These are phyloP conservation scores for Arachnopeziza araneosa DNA, from an alignment of 2,329 filamentous ascomycete genomes.

Conservation along the genomic window DNA sequence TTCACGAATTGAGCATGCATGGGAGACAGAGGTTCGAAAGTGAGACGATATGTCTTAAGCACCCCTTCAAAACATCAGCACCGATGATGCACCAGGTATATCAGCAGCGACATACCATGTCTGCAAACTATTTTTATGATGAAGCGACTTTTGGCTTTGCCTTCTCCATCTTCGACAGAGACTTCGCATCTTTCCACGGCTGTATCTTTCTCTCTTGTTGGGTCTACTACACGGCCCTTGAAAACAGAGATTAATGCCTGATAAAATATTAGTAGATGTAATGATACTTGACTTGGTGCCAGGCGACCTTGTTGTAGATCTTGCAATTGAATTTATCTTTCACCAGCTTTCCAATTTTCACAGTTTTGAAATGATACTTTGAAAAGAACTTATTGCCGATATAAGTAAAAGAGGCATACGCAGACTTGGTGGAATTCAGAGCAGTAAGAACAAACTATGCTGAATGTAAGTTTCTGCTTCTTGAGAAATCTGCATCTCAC, in stretches of 20 bases:
- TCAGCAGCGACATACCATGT: slow-evolving; percentile 46
- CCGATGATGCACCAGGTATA: not conserved
- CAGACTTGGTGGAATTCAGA: slow-evolving; percentile 74
- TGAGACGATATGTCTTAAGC: slow-evolving; percentile 70
- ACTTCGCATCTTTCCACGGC: slow-evolving; percentile 72
- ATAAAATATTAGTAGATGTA: not conserved
- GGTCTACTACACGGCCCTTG: slow-evolving; percentile 59
- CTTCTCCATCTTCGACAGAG: slow-evolving; percentile 63
- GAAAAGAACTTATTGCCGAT: slow-evolving; percentile 65
- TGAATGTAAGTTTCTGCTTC: slow-evolving; percentile 9
- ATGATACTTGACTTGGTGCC: not conserved
- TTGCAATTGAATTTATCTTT: slow-evolving; percentile 63
- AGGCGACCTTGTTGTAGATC: slow-evolving; percentile 61
- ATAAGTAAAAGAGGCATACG: slow-evolving; percentile 68
- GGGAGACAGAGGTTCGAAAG: slow-evolving; percentile 68
- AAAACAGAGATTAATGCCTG: slow-evolving; percentile 69
- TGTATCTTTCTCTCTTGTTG: slow-evolving; percentile 58
- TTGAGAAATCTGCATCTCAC: not conserved
- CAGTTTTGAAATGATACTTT: slow-evolving; percentile 60
- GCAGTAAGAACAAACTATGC: slow-evolving; percentile 65
- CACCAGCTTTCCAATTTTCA: slow-evolving; percentile 10
- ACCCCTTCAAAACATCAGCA: slow-evolving; percentile 45
- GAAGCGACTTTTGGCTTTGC: slow-evolving; percentile 63
- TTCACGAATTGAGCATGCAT: slow-evolving; percentile 72
- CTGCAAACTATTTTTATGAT: slow-evolving; percentile 68